These are phyloP conservation scores for Rhodotorula kratochvilovae DNA, from an alignment of 768 basidiomycete genomes.

Conservation along the genomic window DNA sequence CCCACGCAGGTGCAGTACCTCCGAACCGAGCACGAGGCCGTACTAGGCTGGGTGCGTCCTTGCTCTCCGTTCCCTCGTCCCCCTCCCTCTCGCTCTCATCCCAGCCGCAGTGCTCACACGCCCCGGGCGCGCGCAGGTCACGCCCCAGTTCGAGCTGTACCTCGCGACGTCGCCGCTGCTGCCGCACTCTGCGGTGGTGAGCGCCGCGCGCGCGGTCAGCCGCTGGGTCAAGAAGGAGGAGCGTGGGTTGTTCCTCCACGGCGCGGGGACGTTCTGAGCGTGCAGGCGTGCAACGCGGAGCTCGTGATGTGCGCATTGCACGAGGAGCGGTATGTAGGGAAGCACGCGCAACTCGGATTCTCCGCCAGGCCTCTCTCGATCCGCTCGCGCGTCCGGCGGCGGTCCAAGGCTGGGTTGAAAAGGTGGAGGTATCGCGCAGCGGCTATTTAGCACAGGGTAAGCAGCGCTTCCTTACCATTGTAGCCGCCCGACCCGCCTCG, in stretches of 20 bases:
- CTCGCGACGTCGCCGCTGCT: slow-evolving; percentile 71
- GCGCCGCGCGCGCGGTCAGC: slow-evolving; percentile 81
- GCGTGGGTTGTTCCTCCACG: slow-evolving; percentile 65
- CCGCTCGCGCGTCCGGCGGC: no score
- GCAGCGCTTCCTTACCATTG: no score
- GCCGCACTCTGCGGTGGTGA: slow-evolving; percentile 80
- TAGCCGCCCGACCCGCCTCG: no score
- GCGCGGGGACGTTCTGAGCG: slow-evolving; percentile 9
- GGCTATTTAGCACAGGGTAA: no score
- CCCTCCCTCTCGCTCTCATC: not conserved
- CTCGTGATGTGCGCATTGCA: no score
- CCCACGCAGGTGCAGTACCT: slow-evolving; percentile 82
- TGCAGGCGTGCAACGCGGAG: not conserved
- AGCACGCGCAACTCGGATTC: no score
- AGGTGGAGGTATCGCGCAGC: no score
- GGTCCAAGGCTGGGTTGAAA: no score
- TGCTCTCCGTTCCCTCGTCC: not conserved
- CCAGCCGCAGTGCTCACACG: not conserved
- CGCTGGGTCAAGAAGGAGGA: slow-evolving; percentile 92
- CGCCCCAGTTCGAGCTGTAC: slow-evolving; percentile 89
- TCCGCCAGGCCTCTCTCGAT: no score
- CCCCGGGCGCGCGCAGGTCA: slow-evolving; percentile 59
- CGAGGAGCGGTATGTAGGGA: no score
- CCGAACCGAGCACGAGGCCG: slow-evolving; percentile 75
- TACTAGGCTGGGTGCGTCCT: slow-evolving; percentile 84